Evolutionary conservation across 768 basidiomycete species (phyloP).

Genomic region (Boletus tylopilopsis): DNA sequence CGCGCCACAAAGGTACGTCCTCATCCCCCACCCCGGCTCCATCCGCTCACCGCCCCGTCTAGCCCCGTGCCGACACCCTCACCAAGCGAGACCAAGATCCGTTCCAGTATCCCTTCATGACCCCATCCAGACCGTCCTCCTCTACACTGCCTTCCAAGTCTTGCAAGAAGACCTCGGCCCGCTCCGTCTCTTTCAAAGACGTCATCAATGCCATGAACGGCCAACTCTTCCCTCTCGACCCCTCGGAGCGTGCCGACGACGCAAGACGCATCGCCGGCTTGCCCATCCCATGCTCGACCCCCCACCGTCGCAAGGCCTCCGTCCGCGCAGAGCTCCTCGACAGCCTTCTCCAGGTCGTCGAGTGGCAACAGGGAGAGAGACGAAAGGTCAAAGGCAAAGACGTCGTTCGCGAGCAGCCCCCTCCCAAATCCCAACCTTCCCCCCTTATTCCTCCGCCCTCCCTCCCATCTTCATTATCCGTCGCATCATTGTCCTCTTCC

Average conservation of each 20-base stretch:
- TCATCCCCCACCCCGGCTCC: neutral
- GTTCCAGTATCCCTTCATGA: constrained; percentile 35
- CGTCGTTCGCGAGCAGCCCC: constrained; percentile 30
- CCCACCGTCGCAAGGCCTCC: constrained; percentile 19
- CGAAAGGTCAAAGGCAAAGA: constrained; percentile 38
- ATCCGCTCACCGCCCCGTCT: constrained; percentile 2
- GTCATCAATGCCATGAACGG: constrained; percentile 58
- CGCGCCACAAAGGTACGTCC: constrained; percentile 23
- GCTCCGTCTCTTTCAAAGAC: constrained; percentile 50
- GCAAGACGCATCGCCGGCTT: constrained; percentile 28
- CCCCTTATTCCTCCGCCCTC: constrained; percentile 16
- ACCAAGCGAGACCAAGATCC: constrained; percentile 21
- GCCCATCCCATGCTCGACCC: constrained; percentile 11
- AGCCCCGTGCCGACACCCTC: constrained; percentile 17
- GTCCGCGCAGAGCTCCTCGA: constrained; percentile 39
- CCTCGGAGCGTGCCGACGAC: constrained; percentile 30
- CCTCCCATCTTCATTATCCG: constrained; percentile 22
- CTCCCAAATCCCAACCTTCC: constrained; percentile 5
- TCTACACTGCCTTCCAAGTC: constrained; percentile 19
- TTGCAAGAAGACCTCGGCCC: constrained; percentile 10
- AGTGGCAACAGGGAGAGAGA: constrained; percentile 40
- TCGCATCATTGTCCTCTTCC: constrained; percentile 23
- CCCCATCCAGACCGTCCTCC: constrained; percentile 18
- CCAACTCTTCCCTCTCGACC: constrained; percentile 47
- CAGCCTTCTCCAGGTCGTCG: constrained; percentile 40